Conservation (phyloP, 345 rosid species). For the Camelina neglecta region DNA sequence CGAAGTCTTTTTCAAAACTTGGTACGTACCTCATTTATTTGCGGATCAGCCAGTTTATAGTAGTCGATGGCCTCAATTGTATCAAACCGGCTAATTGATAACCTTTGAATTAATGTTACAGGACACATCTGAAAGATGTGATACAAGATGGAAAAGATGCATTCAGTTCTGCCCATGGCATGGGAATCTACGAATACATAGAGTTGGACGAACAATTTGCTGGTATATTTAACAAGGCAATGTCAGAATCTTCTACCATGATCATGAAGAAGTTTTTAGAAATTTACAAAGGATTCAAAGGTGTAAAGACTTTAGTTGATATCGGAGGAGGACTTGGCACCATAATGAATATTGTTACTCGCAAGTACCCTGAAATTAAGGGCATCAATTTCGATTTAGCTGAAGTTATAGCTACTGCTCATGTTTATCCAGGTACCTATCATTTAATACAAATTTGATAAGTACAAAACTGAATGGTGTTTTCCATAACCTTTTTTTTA, state of each 20-base stretch:
- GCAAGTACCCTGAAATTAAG: conserved; percentile 49
- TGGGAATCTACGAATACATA: conserved; percentile 48
- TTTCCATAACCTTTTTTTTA: neutral
- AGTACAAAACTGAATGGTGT: neutral
- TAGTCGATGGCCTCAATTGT: neutral
- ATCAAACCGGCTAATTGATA: neutral
- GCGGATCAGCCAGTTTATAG: neutral
- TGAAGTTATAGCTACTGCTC: conserved; percentile 16
- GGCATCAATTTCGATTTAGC: conserved; percentile 54
- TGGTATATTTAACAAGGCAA: conserved; percentile 54
- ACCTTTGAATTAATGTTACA: neutral
- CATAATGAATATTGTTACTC: conserved; percentile 44
- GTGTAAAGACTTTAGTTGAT: conserved; percentile 51
- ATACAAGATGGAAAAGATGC: conserved; percentile 56
- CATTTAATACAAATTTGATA: neutral
- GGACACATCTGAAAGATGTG: conserved; percentile 51
- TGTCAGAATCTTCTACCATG: conserved; percentile 49
- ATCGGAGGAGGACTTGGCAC: conserved; percentile 72
- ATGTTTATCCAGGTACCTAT: conserved; percentile 26
- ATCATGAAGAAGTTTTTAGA: conserved; percentile 53
- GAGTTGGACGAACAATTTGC: conserved; percentile 47
- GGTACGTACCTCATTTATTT: neutral
- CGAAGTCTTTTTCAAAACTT: conserved; percentile 24
- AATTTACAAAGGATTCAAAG: conserved; percentile 54
- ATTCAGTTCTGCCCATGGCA: conserved; percentile 59